Conservation (phyloP, 192 early-diverging fungal species). For the Backusella westeae region DNA sequence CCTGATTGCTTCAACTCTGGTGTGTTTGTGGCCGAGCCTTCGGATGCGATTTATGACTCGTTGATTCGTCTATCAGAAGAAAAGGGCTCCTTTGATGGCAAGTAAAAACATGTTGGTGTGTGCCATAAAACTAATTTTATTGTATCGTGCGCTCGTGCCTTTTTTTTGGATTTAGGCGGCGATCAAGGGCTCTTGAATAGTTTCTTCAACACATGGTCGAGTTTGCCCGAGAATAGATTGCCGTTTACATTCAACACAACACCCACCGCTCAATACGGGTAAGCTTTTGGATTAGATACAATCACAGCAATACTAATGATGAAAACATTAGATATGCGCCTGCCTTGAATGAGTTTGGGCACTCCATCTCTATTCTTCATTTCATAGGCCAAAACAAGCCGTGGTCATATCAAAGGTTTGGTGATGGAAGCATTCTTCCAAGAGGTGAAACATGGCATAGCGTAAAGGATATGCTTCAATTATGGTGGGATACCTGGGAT, state of each 20-base stretch:
- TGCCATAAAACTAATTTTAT: conserved; percentile 20
- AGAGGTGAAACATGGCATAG: conserved; percentile 47
- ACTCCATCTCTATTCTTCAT: conserved; percentile 77
- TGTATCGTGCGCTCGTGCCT: not conserved
- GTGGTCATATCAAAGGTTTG: conserved; percentile 75
- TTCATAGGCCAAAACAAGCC: conserved; percentile 91
- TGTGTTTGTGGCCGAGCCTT: conserved; percentile 77
- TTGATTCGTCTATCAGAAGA: conserved; percentile 50
- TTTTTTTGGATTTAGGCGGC: conserved; percentile 55
- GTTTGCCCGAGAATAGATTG: conserved; percentile 58
- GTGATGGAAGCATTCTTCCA: conserved; percentile 55
- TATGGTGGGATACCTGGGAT: conserved; percentile 78
- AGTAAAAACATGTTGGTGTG: not conserved
- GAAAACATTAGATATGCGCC: conserved; percentile 58
- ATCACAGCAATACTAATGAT: not conserved
- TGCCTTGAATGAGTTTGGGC: conserved; percentile 73
- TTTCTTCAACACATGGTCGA: conserved; percentile 81
- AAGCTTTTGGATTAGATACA: conserved; percentile 1
- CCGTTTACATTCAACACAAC: conserved; percentile 94
- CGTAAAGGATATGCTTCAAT: conserved; percentile 52
- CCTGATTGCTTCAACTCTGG: conserved; percentile 98
- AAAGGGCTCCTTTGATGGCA: conserved; percentile 85
- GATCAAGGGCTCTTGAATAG: conserved; percentile 94
- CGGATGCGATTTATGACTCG: conserved; percentile 45
- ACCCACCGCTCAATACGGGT: conserved; percentile 77